These are phyloP conservation scores for Cladophialophora exuberans DNA, from an alignment of 2,329 filamentous ascomycete genomes.

Conservation along the genomic window DNA sequence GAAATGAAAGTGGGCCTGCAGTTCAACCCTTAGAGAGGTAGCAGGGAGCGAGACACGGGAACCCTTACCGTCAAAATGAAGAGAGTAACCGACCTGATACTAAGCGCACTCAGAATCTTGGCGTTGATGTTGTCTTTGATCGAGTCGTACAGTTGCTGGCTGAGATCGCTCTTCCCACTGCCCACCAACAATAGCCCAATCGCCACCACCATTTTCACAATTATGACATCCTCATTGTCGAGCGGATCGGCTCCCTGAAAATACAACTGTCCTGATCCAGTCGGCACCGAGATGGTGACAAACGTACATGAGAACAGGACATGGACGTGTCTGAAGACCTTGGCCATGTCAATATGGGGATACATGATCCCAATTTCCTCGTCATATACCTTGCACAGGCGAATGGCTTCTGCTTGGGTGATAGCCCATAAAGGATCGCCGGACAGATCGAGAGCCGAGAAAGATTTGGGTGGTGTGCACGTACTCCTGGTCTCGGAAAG, in stretches of 20 bases:
- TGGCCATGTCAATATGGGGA: conserved; percentile 76
- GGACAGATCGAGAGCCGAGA: conserved; percentile 45
- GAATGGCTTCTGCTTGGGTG: conserved; percentile 75
- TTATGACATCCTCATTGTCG: conserved; percentile 66
- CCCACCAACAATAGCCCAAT: conserved; percentile 77
- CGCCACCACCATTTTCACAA: conserved; percentile 83
- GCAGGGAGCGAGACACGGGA: too few relatives aligned
- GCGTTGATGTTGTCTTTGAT: conserved; percentile 73
- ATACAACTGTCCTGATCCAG: conserved; percentile 59
- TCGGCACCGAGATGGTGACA: conserved; percentile 67
- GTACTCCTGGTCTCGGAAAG: conserved; percentile 59
- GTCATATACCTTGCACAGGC: conserved; percentile 78
- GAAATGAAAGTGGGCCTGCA: conserved; percentile 78
- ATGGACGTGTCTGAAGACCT: conserved; percentile 70
- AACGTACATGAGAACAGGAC: conserved; percentile 72
- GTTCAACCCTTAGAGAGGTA: background rate
- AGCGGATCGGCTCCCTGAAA: conserved; percentile 62
- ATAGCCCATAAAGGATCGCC: conserved; percentile 82
- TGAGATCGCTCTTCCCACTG: conserved; percentile 75
- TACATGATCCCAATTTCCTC: conserved; percentile 95
- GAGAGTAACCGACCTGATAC: conserved; percentile 62
- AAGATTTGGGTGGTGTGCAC: conserved; percentile 45
- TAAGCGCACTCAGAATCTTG: conserved; percentile 59
- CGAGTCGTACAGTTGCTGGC: conserved; percentile 72
- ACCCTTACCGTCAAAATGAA: conserved; percentile 61